These are phyloP conservation scores for Eucalyptus victrix DNA, from an alignment of 345 rosid genomes.

Conservation along the genomic window DNA sequence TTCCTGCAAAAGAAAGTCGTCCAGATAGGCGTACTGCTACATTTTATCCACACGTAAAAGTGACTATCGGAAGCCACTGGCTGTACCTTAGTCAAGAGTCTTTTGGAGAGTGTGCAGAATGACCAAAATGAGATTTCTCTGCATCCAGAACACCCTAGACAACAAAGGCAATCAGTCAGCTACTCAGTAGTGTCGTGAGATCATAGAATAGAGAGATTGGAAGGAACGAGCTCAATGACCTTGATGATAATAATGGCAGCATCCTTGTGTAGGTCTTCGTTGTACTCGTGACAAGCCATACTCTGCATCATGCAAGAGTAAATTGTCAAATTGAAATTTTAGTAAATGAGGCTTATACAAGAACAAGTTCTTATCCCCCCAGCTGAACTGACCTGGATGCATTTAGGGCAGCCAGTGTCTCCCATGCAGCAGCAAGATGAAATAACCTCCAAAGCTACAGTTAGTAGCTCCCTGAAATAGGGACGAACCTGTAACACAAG, in stretches of 20 bases:
- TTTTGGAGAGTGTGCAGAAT: not conserved
- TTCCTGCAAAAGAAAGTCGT: not conserved
- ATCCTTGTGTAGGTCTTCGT: conserved; percentile 68
- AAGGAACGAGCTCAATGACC: conserved; percentile 11
- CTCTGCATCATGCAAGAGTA: conserved; percentile 23
- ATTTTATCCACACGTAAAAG: not conserved
- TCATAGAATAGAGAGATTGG: not conserved
- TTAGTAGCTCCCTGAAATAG: conserved; percentile 55
- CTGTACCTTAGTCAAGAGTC: not conserved
- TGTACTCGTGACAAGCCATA: conserved; percentile 54
- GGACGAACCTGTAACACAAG: conserved; percentile 49
- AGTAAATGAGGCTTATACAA: not conserved
- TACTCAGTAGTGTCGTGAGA: not conserved
- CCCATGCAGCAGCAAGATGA: conserved; percentile 47
- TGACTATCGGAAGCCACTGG: not conserved
- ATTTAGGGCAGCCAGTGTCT: conserved; percentile 71
- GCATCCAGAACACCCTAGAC: conserved; percentile 55
- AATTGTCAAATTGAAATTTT: not conserved
- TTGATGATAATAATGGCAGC: conserved; percentile 69
- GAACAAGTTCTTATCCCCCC: not conserved
- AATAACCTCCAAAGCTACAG: conserved; percentile 63
- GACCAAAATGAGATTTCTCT: conserved; percentile 35
- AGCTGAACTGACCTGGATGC: conserved; percentile 46
- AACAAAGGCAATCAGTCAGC: not conserved
- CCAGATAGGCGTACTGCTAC: not conserved